Conservation (phyloP, 2,329 filamentous ascomycete genomes). For the Alternaria arborescens region DNA sequence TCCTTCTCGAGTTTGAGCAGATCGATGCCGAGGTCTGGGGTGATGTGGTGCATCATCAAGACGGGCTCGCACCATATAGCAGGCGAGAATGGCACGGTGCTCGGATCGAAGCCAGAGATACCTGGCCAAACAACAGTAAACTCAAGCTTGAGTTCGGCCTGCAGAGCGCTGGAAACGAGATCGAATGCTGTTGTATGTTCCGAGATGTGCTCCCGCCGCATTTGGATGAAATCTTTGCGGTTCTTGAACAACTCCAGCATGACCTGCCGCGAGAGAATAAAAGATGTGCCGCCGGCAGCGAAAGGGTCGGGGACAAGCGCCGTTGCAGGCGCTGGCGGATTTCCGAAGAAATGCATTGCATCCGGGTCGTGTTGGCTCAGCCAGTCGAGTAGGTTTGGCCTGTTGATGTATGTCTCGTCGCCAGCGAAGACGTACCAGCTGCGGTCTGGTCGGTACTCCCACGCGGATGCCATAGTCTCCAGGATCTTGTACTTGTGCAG, state of each 20-base stretch:
- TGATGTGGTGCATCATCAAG: conserved; percentile 56
- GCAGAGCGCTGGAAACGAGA: conserved; percentile 58
- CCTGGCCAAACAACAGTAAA: conserved; percentile 59
- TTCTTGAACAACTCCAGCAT: conserved; percentile 54
- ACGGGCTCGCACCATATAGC: conserved; percentile 53
- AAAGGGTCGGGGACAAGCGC: conserved; percentile 54
- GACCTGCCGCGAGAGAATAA: conserved; percentile 61
- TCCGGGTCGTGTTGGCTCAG: conserved; percentile 59
- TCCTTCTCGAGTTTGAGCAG: conserved; percentile 58
- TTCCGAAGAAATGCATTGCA: conserved; percentile 62
- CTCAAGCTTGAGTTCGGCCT: conserved; percentile 55
- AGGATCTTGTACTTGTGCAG: conserved; percentile 54
- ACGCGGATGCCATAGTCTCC: conserved; percentile 47
- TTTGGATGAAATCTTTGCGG: conserved; percentile 52
- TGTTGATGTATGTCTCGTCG: conserved; percentile 66
- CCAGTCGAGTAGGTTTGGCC: conserved; percentile 63
- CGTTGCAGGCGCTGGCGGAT: conserved; percentile 33
- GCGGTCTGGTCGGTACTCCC: conserved; percentile 54
- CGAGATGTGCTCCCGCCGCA: conserved; percentile 58
- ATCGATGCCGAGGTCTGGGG: conserved; percentile 52
- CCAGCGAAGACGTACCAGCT: conserved; percentile 69
- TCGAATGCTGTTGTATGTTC: conserved; percentile 61
- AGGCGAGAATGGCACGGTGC: conserved; percentile 53
- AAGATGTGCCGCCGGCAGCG: conserved; percentile 63
- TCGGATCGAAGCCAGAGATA: conserved; percentile 41